These are phyloP conservation scores for Trametes polyzona DNA, from an alignment of 1,284 basidiomycete species.

Conservation along the genomic window DNA sequence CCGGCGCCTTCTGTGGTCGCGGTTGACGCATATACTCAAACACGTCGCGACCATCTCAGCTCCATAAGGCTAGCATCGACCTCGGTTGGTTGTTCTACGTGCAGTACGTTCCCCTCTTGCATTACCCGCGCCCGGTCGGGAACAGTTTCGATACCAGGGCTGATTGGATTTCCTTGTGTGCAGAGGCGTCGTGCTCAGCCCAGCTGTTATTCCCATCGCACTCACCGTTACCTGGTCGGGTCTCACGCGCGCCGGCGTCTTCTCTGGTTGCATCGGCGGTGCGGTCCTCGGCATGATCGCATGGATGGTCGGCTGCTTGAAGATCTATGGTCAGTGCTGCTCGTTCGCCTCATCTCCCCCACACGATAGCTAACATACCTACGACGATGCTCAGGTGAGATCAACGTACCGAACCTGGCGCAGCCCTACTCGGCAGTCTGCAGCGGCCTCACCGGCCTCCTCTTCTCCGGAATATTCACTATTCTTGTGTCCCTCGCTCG, in stretches of 20 bases:
- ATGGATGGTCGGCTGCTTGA: slow-evolving; percentile 56
- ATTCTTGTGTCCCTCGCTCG: slow-evolving; percentile 47
- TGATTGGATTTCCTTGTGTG: too few relatives aligned
- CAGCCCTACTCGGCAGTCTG: slow-evolving; percentile 53
- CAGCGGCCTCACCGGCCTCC: slow-evolving; percentile 47
- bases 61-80: slow-evolving; percentile 48
- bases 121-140: too few relatives aligned
- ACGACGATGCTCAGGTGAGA: too few relatives aligned
- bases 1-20: background rate
- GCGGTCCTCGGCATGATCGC: slow-evolving; percentile 50
- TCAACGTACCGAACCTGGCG: slow-evolving; percentile 48
- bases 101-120: slow-evolving; percentile 40
- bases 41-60: slow-evolving; percentile 31
- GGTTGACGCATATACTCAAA: background rate
- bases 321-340: slow-evolving; percentile 45
- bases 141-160: too few relatives aligned
- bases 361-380: background rate
- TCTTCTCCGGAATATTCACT: slow-evolving; percentile 50
- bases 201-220: slow-evolving; percentile 52
- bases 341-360: background rate
- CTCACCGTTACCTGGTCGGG: slow-evolving; percentile 54
- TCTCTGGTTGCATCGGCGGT: slow-evolving; percentile 47
- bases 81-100: slow-evolving; percentile 55
- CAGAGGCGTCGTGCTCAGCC: slow-evolving; percentile 51
- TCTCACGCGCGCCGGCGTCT: slow-evolving; percentile 44